Conservation (phyloP, 495 filamentous ascomycete genomes). For the Trypethelium eluteriae region DNA sequence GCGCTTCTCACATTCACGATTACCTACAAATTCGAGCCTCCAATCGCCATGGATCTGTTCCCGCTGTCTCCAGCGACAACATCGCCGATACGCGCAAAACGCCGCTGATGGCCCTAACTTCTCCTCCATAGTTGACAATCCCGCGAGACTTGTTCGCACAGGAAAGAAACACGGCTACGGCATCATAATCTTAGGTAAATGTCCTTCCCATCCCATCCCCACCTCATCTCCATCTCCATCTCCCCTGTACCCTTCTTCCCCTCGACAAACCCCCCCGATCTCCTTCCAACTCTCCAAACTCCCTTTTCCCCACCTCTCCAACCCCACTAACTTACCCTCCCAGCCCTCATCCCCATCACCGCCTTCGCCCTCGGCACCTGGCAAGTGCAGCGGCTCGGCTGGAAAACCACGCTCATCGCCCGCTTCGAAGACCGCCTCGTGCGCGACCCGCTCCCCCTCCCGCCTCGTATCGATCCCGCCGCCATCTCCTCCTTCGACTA, state of each 20-base stretch:
- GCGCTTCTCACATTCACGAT: not conserved
- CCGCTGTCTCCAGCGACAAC: slow-evolving; percentile 18
- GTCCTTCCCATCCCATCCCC: no score
- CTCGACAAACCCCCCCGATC: not conserved
- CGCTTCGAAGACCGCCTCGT: slow-evolving; percentile 84
- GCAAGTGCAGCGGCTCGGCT: slow-evolving; percentile 88
- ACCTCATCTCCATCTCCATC: not conserved
- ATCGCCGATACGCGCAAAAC: slow-evolving; percentile 16
- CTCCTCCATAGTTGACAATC: slow-evolving; percentile 76
- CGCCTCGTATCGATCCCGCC: slow-evolving; percentile 67
- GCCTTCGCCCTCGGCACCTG: slow-evolving; percentile 86
- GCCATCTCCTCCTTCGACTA: slow-evolving; percentile 88
- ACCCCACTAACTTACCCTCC: slow-evolving; percentile 1
- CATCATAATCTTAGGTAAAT: slow-evolving; percentile 65
- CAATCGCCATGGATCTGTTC: slow-evolving; percentile 20
- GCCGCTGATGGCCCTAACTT: slow-evolving; percentile 64
- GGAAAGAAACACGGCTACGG: slow-evolving; percentile 72
- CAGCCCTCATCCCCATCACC: slow-evolving; percentile 83
- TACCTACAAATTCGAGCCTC: not conserved
- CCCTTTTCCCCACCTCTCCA: not conserved
- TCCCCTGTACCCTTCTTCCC: slow-evolving; percentile 15
- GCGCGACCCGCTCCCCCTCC: slow-evolving; percentile 76
- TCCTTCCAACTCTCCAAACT: not conserved
- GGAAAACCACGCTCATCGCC: slow-evolving; percentile 89
- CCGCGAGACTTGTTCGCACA: slow-evolving; percentile 63